Evolutionary conservation across 1,139 yeast species (phyloP).

Genomic region (Yarrowia galli): DNA sequence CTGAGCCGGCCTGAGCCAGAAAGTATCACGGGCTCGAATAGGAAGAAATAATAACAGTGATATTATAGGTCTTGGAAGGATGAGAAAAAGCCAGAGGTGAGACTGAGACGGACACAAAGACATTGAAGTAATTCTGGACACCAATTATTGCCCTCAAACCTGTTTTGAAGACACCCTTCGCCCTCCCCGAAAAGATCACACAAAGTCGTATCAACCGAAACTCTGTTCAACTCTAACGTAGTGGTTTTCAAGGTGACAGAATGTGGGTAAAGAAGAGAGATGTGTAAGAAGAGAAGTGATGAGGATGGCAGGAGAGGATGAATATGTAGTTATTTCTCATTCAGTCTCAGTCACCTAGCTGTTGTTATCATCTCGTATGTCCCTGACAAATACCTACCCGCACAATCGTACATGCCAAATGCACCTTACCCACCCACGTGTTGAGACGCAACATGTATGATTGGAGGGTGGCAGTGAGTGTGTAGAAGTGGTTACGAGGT

Average conservation of each 20-base stretch:
- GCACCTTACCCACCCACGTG: slow-evolving; percentile 28
- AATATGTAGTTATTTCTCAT: no score
- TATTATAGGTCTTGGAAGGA: neutral
- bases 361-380: neutral
- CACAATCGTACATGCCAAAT: slow-evolving; percentile 30
- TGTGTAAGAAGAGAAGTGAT: no score
- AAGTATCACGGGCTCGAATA: slow-evolving; percentile 3
- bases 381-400: neutral
- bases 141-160: no score
- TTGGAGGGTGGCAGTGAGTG: neutral
- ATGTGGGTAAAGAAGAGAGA: no score
- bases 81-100: no score
- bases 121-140: no score
- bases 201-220: slow-evolving; percentile 28
- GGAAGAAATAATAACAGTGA: neutral
- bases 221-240: slow-evolving; percentile 16
- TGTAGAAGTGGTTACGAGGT: neutral
- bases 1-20: neutral
- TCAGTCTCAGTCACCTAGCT: neutral
- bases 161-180: no score
- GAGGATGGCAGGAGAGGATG: no score
- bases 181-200: no score
- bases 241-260: neutral
- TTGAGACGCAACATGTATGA: neutral
- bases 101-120: no score